Percentiles rank a stretch among this genome's conserved stretches.
Conservation (phyloP, 1,139 yeast species). For the Yamadazyma oceani region DNA sequence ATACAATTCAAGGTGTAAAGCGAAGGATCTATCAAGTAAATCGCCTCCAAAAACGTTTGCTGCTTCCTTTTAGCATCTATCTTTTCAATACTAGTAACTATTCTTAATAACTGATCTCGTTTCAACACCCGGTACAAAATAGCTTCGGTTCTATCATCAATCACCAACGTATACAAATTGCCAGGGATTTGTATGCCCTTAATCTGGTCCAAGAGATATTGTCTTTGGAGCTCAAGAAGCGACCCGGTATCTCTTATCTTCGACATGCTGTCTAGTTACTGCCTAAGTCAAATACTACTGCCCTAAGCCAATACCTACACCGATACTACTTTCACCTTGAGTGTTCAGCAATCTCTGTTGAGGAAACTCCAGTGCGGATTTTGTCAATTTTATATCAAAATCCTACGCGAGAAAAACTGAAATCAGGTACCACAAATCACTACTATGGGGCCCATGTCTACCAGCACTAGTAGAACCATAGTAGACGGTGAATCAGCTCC, state of each 20-base stretch:
- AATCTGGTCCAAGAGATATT: slow-evolving; percentile 36
- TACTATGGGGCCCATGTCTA: too few relatives aligned
- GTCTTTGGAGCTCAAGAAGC: slow-evolving; percentile 34
- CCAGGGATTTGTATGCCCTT: slow-evolving; percentile 35
- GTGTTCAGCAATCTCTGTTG: too few relatives aligned
- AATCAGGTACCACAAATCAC: too few relatives aligned
- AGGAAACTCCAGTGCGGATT: too few relatives aligned
- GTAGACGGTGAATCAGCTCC: background rate
- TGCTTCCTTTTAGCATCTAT: slow-evolving; percentile 36
- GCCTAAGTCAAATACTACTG: background rate
- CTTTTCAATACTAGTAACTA: slow-evolving; percentile 44
- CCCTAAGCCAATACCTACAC: too few relatives aligned
- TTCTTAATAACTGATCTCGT: slow-evolving; percentile 38
- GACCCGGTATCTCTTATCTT: slow-evolving; percentile 30
- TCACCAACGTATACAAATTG: slow-evolving; percentile 36
- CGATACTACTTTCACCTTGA: too few relatives aligned
- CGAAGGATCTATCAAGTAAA: slow-evolving; percentile 40
- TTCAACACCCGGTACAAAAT: slow-evolving; percentile 35
- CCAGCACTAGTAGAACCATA: too few relatives aligned
- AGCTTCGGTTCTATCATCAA: slow-evolving; percentile 39
- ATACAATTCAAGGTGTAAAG: slow-evolving; percentile 43
- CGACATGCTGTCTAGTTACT: too few relatives aligned
- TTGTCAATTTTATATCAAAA: too few relatives aligned
- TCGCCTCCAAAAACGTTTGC: slow-evolving; percentile 42
- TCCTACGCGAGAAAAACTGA: too few relatives aligned